These are phyloP conservation scores for Pseudogymnoascus sp. DNA, from an alignment of 2,329 filamentous ascomycete species.

Conservation along the genomic window DNA sequence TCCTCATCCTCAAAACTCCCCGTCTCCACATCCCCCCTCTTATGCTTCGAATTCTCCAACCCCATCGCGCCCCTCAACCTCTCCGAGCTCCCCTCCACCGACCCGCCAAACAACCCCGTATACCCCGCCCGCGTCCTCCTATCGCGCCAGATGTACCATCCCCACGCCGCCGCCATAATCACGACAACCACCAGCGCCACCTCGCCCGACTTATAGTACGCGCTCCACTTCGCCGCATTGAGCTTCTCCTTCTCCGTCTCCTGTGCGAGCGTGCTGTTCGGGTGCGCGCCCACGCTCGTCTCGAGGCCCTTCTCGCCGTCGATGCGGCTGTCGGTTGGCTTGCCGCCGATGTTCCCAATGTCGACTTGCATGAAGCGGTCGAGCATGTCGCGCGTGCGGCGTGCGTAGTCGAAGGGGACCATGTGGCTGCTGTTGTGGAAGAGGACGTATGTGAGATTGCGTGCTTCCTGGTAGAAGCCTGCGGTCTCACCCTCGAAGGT, in stretches of 20 bases:
- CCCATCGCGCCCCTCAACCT: constrained; percentile 26
- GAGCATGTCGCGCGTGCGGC: constrained; percentile 87
- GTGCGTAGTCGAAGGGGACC: constrained; percentile 90
- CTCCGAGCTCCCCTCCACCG: constrained; percentile 22
- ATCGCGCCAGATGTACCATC: constrained; percentile 55
- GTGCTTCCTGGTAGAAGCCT: constrained; percentile 87
- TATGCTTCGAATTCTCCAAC: constrained; percentile 40
- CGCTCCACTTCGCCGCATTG: constrained; percentile 59
- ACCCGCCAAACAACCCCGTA: constrained; percentile 31
- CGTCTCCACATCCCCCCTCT: constrained; percentile 49
- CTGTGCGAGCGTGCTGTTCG: constrained; percentile 57
- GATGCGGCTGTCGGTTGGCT: constrained; percentile 57
- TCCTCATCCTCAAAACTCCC: constrained; percentile 59
- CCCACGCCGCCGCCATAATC: constrained; percentile 54
- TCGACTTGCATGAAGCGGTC: constrained; percentile 94
- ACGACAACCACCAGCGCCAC: constrained; percentile 59
- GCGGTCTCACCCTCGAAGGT: constrained; percentile 81
- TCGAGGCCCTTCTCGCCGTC: constrained; percentile 61
- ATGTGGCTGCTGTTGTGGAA: constrained; percentile 97
- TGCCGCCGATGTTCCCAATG: constrained; percentile 76
- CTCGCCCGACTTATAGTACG: constrained; percentile 65
- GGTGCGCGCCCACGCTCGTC: constrained; percentile 58
- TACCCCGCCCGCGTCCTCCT: constrained; percentile 49
- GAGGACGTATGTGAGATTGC: constrained; percentile 90
- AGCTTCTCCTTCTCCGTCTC: constrained; percentile 54